These are phyloP conservation scores for Solanum clarkiae DNA, from an alignment of 257 asterid species.

Conservation along the genomic window DNA sequence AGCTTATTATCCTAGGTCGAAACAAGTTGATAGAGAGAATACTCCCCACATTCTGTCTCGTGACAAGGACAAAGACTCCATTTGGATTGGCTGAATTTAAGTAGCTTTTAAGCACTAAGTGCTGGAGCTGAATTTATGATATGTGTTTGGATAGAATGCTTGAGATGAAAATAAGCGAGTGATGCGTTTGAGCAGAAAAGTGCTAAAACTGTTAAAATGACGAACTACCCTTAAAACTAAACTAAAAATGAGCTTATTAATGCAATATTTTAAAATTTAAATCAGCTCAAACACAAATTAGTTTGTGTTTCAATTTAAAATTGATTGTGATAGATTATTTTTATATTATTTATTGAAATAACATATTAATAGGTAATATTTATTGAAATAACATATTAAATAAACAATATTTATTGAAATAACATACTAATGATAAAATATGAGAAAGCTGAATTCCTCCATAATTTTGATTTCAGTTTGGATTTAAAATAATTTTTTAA, in stretches of 20 bases:
- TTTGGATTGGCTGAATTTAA: not conserved
- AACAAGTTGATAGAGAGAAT: not conserved
- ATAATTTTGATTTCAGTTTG: not conserved
- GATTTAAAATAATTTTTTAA: not conserved
- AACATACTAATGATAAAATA: not conserved
- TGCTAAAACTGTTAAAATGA: not conserved
- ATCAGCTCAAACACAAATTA: not conserved
- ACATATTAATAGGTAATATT: not conserved
- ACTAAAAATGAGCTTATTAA: not conserved
- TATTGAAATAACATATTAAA: not conserved
- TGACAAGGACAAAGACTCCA: not conserved
- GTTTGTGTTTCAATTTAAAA: not conserved
- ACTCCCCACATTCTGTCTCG: not conserved
- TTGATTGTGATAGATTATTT: not conserved
- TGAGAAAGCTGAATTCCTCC: not conserved
- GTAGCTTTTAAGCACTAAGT: not conserved
- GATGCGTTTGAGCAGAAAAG: not conserved
- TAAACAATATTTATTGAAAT: not conserved
- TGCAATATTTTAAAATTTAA: not conserved
- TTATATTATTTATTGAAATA: not conserved
- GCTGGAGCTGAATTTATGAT: not conserved
- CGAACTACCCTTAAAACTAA: not conserved
- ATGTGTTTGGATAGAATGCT: not conserved
- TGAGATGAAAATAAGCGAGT: not conserved
- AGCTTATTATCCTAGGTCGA: too few species aligned